Evolutionary conservation across 805 yeast genomes (phyloP).

Genomic region (Kregervanrija fluxuum): DNA sequence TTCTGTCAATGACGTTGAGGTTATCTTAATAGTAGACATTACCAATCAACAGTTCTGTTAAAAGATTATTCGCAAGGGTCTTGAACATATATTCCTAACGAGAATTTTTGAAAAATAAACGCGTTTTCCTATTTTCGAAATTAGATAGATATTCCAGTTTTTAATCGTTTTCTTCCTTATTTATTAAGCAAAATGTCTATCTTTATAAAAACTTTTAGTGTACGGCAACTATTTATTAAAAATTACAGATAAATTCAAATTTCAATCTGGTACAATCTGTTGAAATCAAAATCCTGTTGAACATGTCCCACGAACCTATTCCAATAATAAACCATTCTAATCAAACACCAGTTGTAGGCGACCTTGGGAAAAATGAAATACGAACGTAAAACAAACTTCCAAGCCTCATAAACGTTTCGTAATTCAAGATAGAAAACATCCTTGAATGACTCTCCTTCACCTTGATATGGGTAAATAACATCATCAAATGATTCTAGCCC

Average conservation of each 20-base stretch:
- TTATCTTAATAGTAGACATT: constrained; percentile 8
- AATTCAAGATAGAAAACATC: constrained; percentile 19
- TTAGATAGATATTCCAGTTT: too few species aligned
- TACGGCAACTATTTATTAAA: too few species aligned
- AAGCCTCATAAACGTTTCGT: constrained; percentile 40
- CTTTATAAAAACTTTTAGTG: too few species aligned
- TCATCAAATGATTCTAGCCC: constrained; percentile 19
- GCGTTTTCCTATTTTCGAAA: too few species aligned
- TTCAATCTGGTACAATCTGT: constrained; percentile 21
- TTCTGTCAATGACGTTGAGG: constrained; percentile 22
- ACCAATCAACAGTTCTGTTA: too few species aligned
- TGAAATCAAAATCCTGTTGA: constrained; percentile 25
- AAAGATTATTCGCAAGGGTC: too few species aligned
- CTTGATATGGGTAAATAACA: constrained; percentile 16
- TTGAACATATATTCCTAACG: too few species aligned
- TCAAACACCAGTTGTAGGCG: constrained; percentile 42
- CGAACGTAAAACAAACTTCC: constrained; percentile 56
- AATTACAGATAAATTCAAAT: background rate
- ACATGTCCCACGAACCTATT: constrained; percentile 62
- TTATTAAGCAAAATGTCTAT: too few species aligned
- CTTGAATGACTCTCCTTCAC: constrained; percentile 8
- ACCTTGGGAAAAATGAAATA: constrained; percentile 66
- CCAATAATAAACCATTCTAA: constrained; percentile 57
- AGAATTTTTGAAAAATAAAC: too few species aligned
- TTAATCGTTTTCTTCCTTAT: too few species aligned